Conservation (phyloP, 1,139 yeast genomes). For the Nakaseomyces kungkrabaensis region DNA sequence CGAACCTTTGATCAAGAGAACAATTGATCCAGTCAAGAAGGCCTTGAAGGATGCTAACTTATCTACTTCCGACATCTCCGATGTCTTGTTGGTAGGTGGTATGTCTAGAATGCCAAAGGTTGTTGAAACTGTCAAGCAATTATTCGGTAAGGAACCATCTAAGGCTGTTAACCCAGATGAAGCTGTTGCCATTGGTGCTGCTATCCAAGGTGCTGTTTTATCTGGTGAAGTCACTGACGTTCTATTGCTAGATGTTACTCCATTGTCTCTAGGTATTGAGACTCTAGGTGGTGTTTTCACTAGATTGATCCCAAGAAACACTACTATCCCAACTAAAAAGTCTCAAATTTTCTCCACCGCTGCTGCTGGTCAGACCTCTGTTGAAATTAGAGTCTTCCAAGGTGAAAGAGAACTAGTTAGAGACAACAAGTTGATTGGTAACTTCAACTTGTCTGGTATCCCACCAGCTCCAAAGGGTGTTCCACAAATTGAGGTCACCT, state of each 20-base stretch:
- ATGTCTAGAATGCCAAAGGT: conserved; percentile 99
- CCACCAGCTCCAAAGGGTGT: conserved; percentile 99
- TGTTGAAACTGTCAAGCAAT: conserved; percentile 83
- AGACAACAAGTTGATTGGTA: conserved; percentile 97
- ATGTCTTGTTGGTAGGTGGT: conserved; percentile 98
- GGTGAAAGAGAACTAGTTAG: conserved; percentile 99
- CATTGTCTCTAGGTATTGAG: conserved; percentile 95
- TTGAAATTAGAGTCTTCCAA: conserved; percentile 98
- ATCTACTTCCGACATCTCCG: conserved; percentile 77
- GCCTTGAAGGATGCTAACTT: conserved; percentile 95
- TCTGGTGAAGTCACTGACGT: conserved; percentile 98
- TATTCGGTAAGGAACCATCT: conserved; percentile 93
- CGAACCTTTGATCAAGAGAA: conserved; percentile 83
- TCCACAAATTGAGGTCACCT: conserved; percentile 96
- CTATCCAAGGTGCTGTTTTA: conserved; percentile 97
- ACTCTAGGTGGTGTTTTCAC: conserved; percentile 99
- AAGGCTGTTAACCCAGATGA: conserved; percentile 99
- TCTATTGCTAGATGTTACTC: conserved; percentile 89
- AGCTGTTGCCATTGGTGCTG: conserved; percentile 99
- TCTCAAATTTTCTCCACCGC: conserved; percentile 98
- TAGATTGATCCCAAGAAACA: conserved; percentile 93
- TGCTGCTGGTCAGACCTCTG: conserved; percentile 97
- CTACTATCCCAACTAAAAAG: conserved; percentile 95
- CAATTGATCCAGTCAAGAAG: conserved; percentile 95
- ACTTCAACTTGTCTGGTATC: conserved; percentile 90